A percentile compares a stretch with the other conserved stretches of the same genome.
Evolutionary conservation across 441 rosid species (phyloP).

Genomic region (Adansonia gregorii): DNA sequence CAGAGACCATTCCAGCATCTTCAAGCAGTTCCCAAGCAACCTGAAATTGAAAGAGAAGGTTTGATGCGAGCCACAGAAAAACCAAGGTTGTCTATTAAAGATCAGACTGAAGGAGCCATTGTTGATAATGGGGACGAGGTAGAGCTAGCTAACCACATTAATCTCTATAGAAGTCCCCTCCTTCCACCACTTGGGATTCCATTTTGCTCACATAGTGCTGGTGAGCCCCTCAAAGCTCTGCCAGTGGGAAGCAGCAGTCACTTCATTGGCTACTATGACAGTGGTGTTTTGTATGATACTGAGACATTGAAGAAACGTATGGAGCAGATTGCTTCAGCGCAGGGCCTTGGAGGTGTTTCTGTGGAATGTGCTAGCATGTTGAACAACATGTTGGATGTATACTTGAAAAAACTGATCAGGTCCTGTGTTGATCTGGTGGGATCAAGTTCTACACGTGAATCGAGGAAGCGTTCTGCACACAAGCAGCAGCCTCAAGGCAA

Average conservation of each 20-base stretch:
- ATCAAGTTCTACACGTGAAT: constrained; percentile 49
- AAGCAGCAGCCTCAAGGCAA: constrained; percentile 64
- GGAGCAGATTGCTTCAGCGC: constrained; percentile 74
- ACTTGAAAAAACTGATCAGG: constrained; percentile 66
- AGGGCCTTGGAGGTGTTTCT: constrained; percentile 82
- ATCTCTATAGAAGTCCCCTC: constrained; percentile 50
- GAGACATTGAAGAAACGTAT: constrained; percentile 72
- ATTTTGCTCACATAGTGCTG: constrained; percentile 59
- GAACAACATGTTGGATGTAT: constrained; percentile 67
- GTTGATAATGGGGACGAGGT: constrained; percentile 59
- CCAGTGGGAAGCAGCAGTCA: constrained; percentile 43
- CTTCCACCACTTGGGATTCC: constrained; percentile 80
- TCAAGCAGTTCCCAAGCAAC: constrained; percentile 52
- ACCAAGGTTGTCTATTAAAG: constrained; percentile 44
- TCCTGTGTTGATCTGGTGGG: constrained; percentile 39
- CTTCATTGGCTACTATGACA: constrained; percentile 53
- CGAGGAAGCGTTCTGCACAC: constrained; percentile 45
- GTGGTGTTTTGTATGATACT: constrained; percentile 60
- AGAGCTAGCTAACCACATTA: constrained; percentile 45
- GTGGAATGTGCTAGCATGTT: constrained; percentile 68
- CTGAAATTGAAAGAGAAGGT: constrained; percentile 50
- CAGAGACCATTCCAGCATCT: constrained; percentile 62
- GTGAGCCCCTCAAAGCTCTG: constrained; percentile 59
- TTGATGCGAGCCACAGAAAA: constrained; percentile 38
- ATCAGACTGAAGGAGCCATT: constrained; percentile 35